Evolutionary conservation across 768 basidiomycete genomes (phyloP), one percentile per base, ranked within the genome.

Genomic region (Rhodotorula babjevae): DNA sequence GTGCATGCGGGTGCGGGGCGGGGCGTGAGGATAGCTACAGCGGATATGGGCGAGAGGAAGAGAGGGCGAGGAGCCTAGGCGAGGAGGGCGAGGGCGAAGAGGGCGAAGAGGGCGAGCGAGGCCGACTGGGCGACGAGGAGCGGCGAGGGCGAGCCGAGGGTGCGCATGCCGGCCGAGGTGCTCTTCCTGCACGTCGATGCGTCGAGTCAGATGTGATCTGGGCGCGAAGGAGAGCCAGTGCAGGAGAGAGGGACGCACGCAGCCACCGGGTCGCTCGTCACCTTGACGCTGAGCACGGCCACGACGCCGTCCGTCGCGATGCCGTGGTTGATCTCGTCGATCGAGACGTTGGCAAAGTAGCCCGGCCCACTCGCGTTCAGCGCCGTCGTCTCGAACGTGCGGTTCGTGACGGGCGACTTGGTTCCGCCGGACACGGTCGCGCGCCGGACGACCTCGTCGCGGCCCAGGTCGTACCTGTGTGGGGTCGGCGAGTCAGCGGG

Each of bases 371-470:
- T 47, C 10, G 36, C 56, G 55, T 68, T 61, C 12, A 21, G 14
- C 44, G 58, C 71, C 9, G 61, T 56, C 19, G 72, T 67, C 27
- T 63, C 55, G 66, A 65, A 72, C 25, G 69, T 69, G 31, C 62
- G 85, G 87, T n/a, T 81, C 79, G n/a, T 83, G 82, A 65, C 53
- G 31, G 85, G 80, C 12, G 84, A 75, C 21, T 50, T 76, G 42
- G 89, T 89, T 25, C 84, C 82, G 1, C 89, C 92, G 1, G 84
- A 83, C 31, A 81, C 79, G 0, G 92, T 93, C 33, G 90, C 88
- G 79, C 93, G 93, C 31, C 90, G 91, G 36, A 94, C 83, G n/a
- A 95, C 82, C 84, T 86, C 89, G 79, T 96, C 92, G 36, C 93
- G 88, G 21, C 88, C 92, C 44, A 89, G 83, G 79, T 93, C 88